Evolutionary conservation across 2,329 filamentous ascomycete genomes (phyloP), one percentile per base, ranked within the genome.

Genomic region (Chrysosporium queenslandicum): DNA sequence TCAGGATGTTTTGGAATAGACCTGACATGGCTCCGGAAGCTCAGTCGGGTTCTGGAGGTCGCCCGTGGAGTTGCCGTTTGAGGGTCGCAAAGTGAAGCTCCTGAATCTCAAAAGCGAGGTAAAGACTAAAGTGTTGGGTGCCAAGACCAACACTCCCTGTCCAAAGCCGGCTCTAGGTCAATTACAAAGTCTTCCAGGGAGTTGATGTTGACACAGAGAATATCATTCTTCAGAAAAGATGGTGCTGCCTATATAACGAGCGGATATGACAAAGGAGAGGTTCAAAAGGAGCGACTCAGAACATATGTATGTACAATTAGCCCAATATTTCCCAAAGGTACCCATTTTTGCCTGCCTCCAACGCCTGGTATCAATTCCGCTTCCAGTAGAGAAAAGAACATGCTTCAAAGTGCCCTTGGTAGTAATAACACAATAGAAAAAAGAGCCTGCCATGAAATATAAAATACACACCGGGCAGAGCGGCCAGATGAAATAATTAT

Each of bases 1-100:
- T 60, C 20, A 64, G 52, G 5, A 63, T 30, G 36, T 57, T 59
- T 46, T 63, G 60, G 43, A 64, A 55, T 43, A 59, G 56, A 46
- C 62, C 61, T 50, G 57, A 55, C 56, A 57, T 56, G 37, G 51
- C 52, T 32, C 46, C 51, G 41, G n/a, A 23, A 50, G 39, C 20
- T 43, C 48, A 20, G 46, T 46, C 36, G 50, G 29, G 30, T 11
- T 56, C 27, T 42, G 39, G n/a, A 20, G n/a, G 14, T 21, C 12
- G 25, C 29, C 46, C 45, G 25, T 25, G 18, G 39, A 34, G 40
- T 37, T 40, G 50, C 20, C 16, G 12, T 30, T 18, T 14, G 25
- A 36, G 29, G 32, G 48, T 30, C n/a, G 37, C 8, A 16, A 43
- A 3, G 37, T 47, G 27, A 51, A 51, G 39, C 48, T 41, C 18